These are phyloP conservation scores for Pluteus cervinus DNA, from an alignment of 768 basidiomycete species.

Conservation along the genomic window DNA sequence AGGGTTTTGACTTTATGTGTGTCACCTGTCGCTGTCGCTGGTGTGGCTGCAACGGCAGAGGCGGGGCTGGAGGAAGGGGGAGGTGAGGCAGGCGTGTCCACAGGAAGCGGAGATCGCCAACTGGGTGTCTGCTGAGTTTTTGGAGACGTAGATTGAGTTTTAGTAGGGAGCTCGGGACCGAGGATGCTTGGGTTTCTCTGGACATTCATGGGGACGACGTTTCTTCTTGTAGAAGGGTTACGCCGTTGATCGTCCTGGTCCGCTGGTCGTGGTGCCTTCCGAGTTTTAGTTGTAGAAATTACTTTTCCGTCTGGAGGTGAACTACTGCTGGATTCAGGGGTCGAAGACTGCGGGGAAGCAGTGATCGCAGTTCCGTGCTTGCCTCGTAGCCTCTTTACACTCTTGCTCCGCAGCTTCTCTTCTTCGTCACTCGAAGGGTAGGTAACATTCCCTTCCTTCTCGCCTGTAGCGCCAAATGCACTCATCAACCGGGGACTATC, in stretches of 20 bases:
- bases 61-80: slow-evolving; percentile 8
- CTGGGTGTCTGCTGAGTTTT: slow-evolving; percentile 5
- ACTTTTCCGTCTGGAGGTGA: slow-evolving; percentile 3
- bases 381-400: slow-evolving; percentile 55
- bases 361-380: slow-evolving; percentile 14
- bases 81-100: slow-evolving; percentile 13
- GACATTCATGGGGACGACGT: slow-evolving; percentile 44
- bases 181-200: slow-evolving; percentile 62
- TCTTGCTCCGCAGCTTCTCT: slow-evolving; percentile 54
- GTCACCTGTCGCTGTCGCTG: slow-evolving; percentile 2
- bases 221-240: neutral
- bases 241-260: neutral
- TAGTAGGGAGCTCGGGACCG: slow-evolving; percentile 56
- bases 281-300: too few relatives aligned
- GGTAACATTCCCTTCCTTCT: slow-evolving; percentile 13
- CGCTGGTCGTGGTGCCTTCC: too few relatives aligned
- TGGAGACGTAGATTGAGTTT: neutral
- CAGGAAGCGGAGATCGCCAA: neutral
- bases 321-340: slow-evolving; percentile 5
- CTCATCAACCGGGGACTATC: too few relatives aligned
- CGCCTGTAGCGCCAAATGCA: slow-evolving; percentile 16
- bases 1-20: slow-evolving; percentile 36
- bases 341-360: slow-evolving; percentile 16
- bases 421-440: slow-evolving; percentile 71
- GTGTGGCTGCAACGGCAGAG: slow-evolving; percentile 8